Evolutionary conservation across 2,329 filamentous ascomycete genomes (phyloP).

Genomic region (Fusarium mexicanum): DNA sequence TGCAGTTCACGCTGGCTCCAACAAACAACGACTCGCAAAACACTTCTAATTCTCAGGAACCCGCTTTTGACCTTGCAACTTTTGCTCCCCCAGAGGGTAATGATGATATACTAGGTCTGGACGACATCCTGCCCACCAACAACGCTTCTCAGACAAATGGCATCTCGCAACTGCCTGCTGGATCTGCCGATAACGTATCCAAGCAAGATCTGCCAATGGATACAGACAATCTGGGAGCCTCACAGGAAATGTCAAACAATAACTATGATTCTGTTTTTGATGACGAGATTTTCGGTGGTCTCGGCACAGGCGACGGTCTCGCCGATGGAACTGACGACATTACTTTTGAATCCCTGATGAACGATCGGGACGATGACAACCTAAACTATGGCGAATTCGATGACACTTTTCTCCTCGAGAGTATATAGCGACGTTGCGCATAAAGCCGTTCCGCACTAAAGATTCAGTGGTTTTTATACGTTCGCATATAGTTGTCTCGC

Average conservation of each 20-base stretch:
- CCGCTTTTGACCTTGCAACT: constrained; percentile 57
- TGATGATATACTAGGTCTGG: constrained; percentile 45
- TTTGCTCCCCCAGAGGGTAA: constrained; percentile 51
- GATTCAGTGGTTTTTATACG: neutral
- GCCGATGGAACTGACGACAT: constrained; percentile 47
- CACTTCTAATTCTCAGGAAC: constrained; percentile 44
- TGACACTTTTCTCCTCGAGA: constrained; percentile 54
- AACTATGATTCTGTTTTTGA: constrained; percentile 50
- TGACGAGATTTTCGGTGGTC: constrained; percentile 53
- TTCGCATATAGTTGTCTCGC: neutral
- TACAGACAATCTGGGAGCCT: constrained; percentile 3
- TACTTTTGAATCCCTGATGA: constrained; percentile 63
- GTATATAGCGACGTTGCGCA: constrained; percentile 15
- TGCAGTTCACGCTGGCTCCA: constrained; percentile 65
- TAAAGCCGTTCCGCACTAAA: neutral
- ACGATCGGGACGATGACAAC: constrained; percentile 47
- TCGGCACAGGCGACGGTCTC: constrained; percentile 51
- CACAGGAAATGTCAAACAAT: constrained; percentile 36
- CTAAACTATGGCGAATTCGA: constrained; percentile 59
- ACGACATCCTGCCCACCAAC: constrained; percentile 45
- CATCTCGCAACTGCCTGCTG: constrained; percentile 13
- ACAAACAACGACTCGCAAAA: constrained; percentile 46
- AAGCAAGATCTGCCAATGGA: constrained; percentile 20
- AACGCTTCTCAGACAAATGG: constrained; percentile 24
- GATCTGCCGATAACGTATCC: constrained; percentile 7